Base-by-base conservation (phyloP, 768 basidiomycete genomes). In the Podaxis rugospora region DNA sequence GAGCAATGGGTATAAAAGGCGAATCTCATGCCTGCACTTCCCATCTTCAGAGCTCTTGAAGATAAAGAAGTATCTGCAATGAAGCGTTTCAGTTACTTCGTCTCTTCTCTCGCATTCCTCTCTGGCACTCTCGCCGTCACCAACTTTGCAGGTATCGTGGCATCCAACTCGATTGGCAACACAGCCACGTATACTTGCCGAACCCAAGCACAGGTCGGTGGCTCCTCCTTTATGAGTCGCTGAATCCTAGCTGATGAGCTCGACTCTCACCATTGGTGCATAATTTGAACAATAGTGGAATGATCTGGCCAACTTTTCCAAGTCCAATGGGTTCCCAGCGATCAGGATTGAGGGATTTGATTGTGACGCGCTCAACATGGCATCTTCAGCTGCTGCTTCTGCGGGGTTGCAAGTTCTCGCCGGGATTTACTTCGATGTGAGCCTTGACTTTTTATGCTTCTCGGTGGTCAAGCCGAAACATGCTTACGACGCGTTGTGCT, bases 341-440 rank as follows among this genome's bases (percentile, higher is more conserved):
- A 71, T 76, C 51, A 71, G 74, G 16, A 70, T 78, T 46, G 55
- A 68, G 16, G 75, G 73, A 11, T 74, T 76, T 53, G 76, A 78
- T 55, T 76, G 75, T 56, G 66, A 73, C 57, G 74, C 76, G 4
- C 60, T 78, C 23, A 70, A 71, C 18, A 46, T 66, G 35, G 75
- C 75, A 16, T 76, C 76, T 4, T 65, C 70, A 40, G 74, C 76
- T 3, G 73, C 74, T 35, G 69, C 71, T 1, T 57, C 68, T 1
- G 67, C 65, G 14, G 72, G 71, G 5, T 57, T 78, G 35, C 62
- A 67, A 35, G 66, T 76, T 35, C 49, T 78, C 39, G 75, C 74
- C 35, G 76, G 75, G 1, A 75, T 75, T 13, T 76, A 63, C 57
- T 65, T 72, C 44, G 42, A 66, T 47, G 75, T 77, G 57, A 55